Conservation (phyloP, 2,329 filamentous ascomycete species). For the Biscogniauxia marginata region DNA sequence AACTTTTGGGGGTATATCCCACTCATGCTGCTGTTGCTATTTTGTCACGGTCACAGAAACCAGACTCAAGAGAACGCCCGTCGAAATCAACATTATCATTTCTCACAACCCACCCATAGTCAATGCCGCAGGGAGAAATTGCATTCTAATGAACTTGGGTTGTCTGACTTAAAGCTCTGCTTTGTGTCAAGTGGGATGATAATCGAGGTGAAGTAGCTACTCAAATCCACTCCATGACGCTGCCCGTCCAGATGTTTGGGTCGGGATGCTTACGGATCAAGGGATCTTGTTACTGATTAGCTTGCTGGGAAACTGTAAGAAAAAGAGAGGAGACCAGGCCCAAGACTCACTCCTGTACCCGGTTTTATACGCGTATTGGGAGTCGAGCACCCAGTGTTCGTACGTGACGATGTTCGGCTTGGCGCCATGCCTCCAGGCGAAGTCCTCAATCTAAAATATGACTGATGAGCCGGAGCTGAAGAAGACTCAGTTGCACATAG, state of each 20-base stretch:
- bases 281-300: slow-evolving; percentile 24
- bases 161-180: neutral
- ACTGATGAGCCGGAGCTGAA: neutral
- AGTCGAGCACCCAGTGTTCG: slow-evolving; percentile 31
- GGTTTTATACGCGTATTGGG: slow-evolving; percentile 25
- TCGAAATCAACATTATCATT: neutral
- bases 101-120: neutral
- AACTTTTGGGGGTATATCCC: slow-evolving; percentile 1
- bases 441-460: slow-evolving; percentile 21
- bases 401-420: slow-evolving; percentile 24
- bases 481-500: neutral
- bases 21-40: neutral
- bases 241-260: slow-evolving; percentile 30
- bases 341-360: slow-evolving; percentile 27
- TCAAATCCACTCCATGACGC: slow-evolving; percentile 28
- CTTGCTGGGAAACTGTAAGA: neutral
- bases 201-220: neutral
- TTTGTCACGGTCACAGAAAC: neutral
- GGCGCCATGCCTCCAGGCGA: slow-evolving; percentile 24
- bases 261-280: slow-evolving; percentile 29
- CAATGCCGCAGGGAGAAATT: neutral
- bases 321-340: neutral
- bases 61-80: neutral
- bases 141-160: neutral
- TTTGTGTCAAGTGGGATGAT: neutral